A percentile compares a stretch with the other conserved stretches of the same genome.
These are phyloP conservation scores for Globisporangium spiculum DNA, from an alignment of 352 stramenopile species.

Conservation along the genomic window DNA sequence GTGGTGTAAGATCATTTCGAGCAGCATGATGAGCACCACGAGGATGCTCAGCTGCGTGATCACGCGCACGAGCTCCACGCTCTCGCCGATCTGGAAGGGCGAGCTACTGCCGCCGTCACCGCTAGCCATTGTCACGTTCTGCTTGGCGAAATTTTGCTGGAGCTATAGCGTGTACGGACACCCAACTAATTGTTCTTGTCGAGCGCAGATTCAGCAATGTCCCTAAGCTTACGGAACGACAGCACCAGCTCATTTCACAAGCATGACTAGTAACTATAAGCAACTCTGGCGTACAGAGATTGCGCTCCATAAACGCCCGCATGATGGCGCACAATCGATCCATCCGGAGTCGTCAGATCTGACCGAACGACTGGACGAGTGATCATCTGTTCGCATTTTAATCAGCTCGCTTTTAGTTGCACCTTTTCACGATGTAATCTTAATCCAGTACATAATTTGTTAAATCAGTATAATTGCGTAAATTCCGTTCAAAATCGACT, in stretches of 20 bases:
- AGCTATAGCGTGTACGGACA: too few species aligned
- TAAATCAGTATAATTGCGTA: neutral
- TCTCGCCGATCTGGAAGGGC: slow-evolving; percentile 52
- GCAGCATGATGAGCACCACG: slow-evolving; percentile 42
- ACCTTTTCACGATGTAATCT: neutral
- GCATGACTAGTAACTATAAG: too few species aligned
- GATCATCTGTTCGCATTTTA: neutral
- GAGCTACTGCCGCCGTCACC: slow-evolving; percentile 20
- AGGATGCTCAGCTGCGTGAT: slow-evolving; percentile 44
- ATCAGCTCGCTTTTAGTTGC: neutral
- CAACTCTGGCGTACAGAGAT: neutral
- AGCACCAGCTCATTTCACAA: neutral
- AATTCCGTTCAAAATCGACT: too few species aligned
- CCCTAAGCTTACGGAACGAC: neutral
- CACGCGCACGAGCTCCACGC: slow-evolving; percentile 55
- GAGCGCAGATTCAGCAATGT: neutral
- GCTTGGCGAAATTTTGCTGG: neutral
- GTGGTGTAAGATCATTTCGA: slow-evolving; percentile 41
- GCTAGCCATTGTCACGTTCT: neutral
- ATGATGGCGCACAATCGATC: neutral
- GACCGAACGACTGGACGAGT: too few species aligned
- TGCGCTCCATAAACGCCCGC: neutral
- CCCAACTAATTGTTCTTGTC: neutral
- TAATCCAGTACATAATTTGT: neutral
- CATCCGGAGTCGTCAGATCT: neutral